phyloP scores from a whole-genome alignment of 2,329 filamentous ascomycete species.

The Shiraia sp. region DNA sequence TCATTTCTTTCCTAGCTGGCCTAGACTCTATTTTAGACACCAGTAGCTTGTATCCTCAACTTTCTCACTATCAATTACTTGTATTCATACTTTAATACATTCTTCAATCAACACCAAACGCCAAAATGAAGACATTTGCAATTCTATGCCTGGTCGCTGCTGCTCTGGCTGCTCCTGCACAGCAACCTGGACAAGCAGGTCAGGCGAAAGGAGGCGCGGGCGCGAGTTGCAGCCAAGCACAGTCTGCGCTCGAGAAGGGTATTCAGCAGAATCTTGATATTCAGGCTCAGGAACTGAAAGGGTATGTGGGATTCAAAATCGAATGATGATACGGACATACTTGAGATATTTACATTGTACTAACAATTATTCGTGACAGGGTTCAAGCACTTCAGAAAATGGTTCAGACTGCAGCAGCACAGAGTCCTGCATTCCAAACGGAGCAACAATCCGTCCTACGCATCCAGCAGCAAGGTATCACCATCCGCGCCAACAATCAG shows the following conservation, averaged over 20 bases:
- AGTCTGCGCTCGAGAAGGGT: conserved; percentile 12
- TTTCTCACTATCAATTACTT: background rate
- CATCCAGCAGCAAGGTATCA: conserved; percentile 22
- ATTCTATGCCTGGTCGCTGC: conserved; percentile 4
- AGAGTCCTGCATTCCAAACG: conserved; percentile 8
- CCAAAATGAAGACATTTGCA: conserved; percentile 12
- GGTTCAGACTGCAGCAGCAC: background rate
- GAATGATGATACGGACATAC: no score
- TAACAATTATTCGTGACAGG: conserved; percentile 5
- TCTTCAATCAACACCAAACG: background rate
- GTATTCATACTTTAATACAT: background rate
- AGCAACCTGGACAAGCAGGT: background rate
- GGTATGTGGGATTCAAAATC: conserved; percentile 5
- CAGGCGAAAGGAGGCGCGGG: background rate
- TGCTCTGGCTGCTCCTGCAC: conserved; percentile 2
- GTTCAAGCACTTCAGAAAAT: conserved; percentile 9
- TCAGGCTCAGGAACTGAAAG: conserved; percentile 23
- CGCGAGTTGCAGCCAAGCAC: background rate
- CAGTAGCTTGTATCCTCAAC: background rate
- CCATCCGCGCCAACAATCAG: conserved; percentile 23
- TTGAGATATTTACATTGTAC: no score
- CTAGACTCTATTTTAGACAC: no score
- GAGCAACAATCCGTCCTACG: conserved; percentile 7
- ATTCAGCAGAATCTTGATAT: conserved; percentile 26
- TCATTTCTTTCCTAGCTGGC: no score